Base-by-base conservation (phyloP, 1,284 basidiomycete genomes). In the Cryptococcus sp. region DNA sequence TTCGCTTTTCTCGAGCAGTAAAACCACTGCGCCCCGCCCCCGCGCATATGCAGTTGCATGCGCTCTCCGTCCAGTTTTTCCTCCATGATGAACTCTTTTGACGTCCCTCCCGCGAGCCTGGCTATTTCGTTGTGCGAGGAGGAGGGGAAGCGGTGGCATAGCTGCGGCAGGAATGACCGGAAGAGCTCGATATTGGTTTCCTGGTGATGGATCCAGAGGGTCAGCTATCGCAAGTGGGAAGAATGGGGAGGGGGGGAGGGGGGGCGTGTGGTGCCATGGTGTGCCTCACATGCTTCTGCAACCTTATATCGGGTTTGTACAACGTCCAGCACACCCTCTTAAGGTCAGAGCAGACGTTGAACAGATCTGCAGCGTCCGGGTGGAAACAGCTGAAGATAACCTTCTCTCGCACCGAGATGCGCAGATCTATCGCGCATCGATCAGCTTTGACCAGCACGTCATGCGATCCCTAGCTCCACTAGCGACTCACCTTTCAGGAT, bases 41-140 rank as follows among this genome's bases (percentile, higher is more conserved):
- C 89, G 49, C 86, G 81, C 75, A 90, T 95, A 70, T 98, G 94
- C 50, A 98, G 68, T 71, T 97, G 94, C 76, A 97, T 92, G 28
- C 94, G 80, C 73, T 98, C 93, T 1, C 93, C 93, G 68, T 98
- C 93, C 1, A 96, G 82, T 73, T 97, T 98, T 78, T 98, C 94
- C 71, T 97, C 93, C 46, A 98, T 88, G 61, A 91, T 80, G 71
- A 96, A 96, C 50, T 78, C 75, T n/a, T 70, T 82, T 77, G 13
- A 78, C 64, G 42, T 68, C 1, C 84, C 84, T 21, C 83, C 5
- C 84, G 96, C 92, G 51, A 87, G 83, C 65, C 87, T 89, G 48
- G 94, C 85, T 0, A 91, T 85, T 16, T 88, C 86, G 62, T 88
- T 87, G 33, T 94, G 83, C 57, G 83, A 87, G 57, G 82, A 69